A percentile compares a stretch with the other conserved stretches of the same genome.
Evolutionary conservation across 768 basidiomycete genomes (phyloP).

Genomic region (Termitomyces sp.): DNA sequence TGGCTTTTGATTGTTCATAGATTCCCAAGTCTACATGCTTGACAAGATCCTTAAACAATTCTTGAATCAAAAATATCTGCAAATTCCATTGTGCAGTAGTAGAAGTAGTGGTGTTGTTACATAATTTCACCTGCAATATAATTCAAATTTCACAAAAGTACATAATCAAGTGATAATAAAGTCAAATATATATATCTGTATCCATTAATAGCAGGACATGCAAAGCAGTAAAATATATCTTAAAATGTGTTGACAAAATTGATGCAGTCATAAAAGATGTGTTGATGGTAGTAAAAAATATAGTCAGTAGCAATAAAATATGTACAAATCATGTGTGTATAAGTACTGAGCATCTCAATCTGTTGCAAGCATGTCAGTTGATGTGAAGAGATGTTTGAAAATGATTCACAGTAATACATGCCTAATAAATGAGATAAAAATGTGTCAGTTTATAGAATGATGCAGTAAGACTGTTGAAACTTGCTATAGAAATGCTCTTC

Average conservation of each 20-base stretch:
- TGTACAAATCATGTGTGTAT: no score
- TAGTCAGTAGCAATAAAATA: not conserved
- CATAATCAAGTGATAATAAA: no score
- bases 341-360: not conserved
- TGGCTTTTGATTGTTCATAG: no score
- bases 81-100: no score
- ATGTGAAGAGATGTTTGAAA: not conserved
- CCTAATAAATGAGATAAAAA: not conserved
- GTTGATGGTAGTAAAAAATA: not conserved
- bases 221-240: not conserved
- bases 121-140: no score
- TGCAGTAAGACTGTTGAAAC: not conserved
- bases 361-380: not conserved
- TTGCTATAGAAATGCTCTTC: not conserved
- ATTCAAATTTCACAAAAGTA: no score
- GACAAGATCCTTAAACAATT: no score
- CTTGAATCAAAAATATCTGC: no score
- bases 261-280: not conserved
- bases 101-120: no score
- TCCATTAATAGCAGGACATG: slow-evolving; percentile 1
- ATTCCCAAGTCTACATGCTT: no score
- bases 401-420: not conserved
- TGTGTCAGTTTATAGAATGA: slow-evolving; percentile 1
- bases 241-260: not conserved
- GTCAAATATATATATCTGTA: slow-evolving; percentile 2